Evolutionary conservation across 2,329 filamentous ascomycete species (phyloP).

Genomic region (Rhynchosporium agropyri): DNA sequence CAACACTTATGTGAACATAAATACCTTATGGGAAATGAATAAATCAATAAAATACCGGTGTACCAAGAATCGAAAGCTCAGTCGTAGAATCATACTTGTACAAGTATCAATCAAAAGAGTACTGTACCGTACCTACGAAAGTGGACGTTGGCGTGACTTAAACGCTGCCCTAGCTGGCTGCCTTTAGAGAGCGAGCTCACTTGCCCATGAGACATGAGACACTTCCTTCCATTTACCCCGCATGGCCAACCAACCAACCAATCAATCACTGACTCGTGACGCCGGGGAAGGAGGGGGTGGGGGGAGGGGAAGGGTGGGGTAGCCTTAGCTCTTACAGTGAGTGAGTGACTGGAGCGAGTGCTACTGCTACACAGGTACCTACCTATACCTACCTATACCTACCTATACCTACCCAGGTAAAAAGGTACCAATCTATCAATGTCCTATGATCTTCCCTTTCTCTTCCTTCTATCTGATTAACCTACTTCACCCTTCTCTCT

Average conservation of each 20-base stretch:
- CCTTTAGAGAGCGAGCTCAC: not conserved
- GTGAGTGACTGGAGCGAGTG: not conserved
- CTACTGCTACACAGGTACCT: not conserved
- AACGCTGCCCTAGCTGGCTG: not conserved
- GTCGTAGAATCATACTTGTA: too few species aligned
- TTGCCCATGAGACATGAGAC: not conserved
- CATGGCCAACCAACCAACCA: not conserved
- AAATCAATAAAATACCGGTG: too few species aligned
- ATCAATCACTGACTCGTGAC: not conserved
- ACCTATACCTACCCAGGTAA: too few species aligned
- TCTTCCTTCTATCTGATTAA: too few species aligned
- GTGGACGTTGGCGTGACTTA: too few species aligned
- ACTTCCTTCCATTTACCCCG: not conserved
- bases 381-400: not conserved
- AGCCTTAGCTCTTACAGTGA: not conserved
- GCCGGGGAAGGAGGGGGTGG: not conserved
- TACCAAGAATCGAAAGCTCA: too few species aligned
- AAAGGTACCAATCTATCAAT: too few species aligned
- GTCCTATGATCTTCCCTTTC: too few species aligned
- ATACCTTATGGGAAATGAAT: too few species aligned
- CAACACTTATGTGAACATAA: too few species aligned
- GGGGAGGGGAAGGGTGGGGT: not conserved
- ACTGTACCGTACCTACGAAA: not conserved
- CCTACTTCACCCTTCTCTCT: too few species aligned
- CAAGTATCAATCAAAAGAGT: too few species aligned